Conservation (phyloP, 2,329 filamentous ascomycete species). For the Fusarium pseudograminearum region DNA sequence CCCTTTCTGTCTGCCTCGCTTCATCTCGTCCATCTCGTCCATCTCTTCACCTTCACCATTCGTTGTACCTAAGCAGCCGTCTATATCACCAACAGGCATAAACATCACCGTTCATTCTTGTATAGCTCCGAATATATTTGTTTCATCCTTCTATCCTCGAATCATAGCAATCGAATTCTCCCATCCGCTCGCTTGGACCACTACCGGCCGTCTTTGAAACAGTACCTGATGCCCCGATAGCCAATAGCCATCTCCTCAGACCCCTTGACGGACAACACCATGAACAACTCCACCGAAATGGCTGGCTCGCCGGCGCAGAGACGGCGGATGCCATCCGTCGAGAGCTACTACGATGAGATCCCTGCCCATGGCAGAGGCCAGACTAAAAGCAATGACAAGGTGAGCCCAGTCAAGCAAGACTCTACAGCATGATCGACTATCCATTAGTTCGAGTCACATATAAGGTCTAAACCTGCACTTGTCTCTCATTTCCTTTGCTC, state of each 20-base stretch:
- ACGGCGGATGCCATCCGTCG: conserved; percentile 30
- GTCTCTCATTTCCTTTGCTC: conserved; percentile 17
- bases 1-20: background rate
- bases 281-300: conserved; percentile 39
- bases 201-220: conserved; percentile 38
- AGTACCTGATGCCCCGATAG: conserved; percentile 20
- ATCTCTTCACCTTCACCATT: conserved; percentile 1
- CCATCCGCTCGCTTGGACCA: conserved; percentile 16
- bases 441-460: conserved; percentile 18
- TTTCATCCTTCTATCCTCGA: conserved; percentile 25
- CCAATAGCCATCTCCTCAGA: conserved; percentile 38
- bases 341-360: conserved; percentile 35
- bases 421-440: background rate
- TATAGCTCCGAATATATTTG: conserved; percentile 2
- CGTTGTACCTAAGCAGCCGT: background rate
- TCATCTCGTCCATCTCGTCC: background rate
- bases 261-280: conserved; percentile 27
- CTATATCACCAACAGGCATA: background rate
- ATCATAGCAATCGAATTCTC: background rate
- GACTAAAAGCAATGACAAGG: conserved; percentile 22
- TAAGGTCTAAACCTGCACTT: conserved; percentile 20
- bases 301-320: conserved; percentile 33
- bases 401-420: conserved; percentile 11
- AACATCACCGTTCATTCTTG: background rate
- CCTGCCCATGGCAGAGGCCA: conserved; percentile 26